Conservation (phyloP, 805 yeast species). For the Kurtzmaniella fragi region DNA sequence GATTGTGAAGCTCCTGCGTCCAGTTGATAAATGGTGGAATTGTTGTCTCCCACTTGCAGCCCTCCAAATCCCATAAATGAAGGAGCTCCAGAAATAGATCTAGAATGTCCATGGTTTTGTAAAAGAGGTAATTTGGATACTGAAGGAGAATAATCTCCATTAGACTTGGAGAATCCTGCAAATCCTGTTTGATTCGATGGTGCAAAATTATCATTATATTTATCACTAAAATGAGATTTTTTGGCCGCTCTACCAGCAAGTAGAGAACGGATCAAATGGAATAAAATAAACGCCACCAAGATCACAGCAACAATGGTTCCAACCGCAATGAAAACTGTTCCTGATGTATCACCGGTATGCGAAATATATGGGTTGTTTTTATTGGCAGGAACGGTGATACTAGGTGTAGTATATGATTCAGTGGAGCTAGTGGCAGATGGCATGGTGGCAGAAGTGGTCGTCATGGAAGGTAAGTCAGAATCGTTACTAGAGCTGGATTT, state of each 20-base stretch:
- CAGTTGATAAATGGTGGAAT: slow-evolving; percentile 27
- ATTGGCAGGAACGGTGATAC: slow-evolving; percentile 54
- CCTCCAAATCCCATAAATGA: slow-evolving; percentile 7
- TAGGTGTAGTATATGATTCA: slow-evolving; percentile 38
- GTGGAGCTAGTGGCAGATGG: slow-evolving; percentile 12
- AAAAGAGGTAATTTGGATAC: slow-evolving; percentile 33
- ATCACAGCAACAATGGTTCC: slow-evolving; percentile 65
- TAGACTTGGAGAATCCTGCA: no score
- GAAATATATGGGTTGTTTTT: slow-evolving; percentile 61
- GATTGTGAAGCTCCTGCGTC: slow-evolving; percentile 26
- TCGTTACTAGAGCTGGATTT: background rate
- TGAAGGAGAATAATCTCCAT: slow-evolving; percentile 8
- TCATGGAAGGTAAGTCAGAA: slow-evolving; percentile 5
- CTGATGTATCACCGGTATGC: slow-evolving; percentile 50
- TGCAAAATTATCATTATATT: slow-evolving; percentile 30
- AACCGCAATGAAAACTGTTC: slow-evolving; percentile 80
- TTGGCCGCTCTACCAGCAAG: slow-evolving; percentile 50
- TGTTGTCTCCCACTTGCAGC: slow-evolving; percentile 23
- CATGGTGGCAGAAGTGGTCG: slow-evolving; percentile 10
- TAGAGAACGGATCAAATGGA: slow-evolving; percentile 47
- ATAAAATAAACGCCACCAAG: slow-evolving; percentile 44
- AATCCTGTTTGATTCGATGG: no score
- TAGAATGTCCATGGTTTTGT: slow-evolving; percentile 15
- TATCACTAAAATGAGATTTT: slow-evolving; percentile 28
- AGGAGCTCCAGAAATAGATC: slow-evolving; percentile 12